Conservation (phyloP, 2,329 filamentous ascomycete species). For the Incumbomyces lentus region DNA sequence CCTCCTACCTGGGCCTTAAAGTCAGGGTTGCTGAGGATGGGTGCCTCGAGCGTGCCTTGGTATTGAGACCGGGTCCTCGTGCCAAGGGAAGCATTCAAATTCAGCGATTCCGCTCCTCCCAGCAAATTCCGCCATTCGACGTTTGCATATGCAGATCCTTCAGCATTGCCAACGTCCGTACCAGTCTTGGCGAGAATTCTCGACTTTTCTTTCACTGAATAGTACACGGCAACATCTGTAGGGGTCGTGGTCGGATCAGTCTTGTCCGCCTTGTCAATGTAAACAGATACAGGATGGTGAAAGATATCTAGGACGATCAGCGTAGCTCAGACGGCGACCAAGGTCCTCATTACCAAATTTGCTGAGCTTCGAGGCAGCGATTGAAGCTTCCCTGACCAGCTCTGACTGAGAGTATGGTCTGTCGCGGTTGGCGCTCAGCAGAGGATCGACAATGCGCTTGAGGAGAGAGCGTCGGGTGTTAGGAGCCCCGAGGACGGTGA, state of each 20-base stretch:
- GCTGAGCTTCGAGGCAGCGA: slow-evolving; percentile 62
- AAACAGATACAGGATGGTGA: slow-evolving; percentile 69
- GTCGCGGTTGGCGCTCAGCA: slow-evolving; percentile 59
- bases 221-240: slow-evolving; percentile 70
- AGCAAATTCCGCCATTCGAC: slow-evolving; percentile 83
- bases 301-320: slow-evolving; percentile 59
- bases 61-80: slow-evolving; percentile 88
- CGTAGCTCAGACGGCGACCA: not conserved
- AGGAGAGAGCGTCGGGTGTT: slow-evolving; percentile 80
- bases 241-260: slow-evolving; percentile 59
- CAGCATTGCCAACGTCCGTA: slow-evolving; percentile 85
- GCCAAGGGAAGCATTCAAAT: slow-evolving; percentile 75
- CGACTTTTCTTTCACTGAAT: slow-evolving; percentile 68
- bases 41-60: slow-evolving; percentile 72
- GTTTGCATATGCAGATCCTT: slow-evolving; percentile 87
- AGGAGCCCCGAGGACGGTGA: slow-evolving; percentile 70
- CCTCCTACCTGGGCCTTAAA: slow-evolving; percentile 68
- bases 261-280: slow-evolving; percentile 64
- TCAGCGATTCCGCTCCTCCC: slow-evolving; percentile 82
- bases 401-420: slow-evolving; percentile 68
- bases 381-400: slow-evolving; percentile 61
- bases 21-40: slow-evolving; percentile 75
- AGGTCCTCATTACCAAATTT: slow-evolving; percentile 55
- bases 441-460: slow-evolving; percentile 65
- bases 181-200: slow-evolving; percentile 84